A percentile compares a stretch with the other conserved stretches of the same genome.
phyloP scores from a whole-genome alignment of 805 yeast genomes.

The Yarrowia divulgata region DNA sequence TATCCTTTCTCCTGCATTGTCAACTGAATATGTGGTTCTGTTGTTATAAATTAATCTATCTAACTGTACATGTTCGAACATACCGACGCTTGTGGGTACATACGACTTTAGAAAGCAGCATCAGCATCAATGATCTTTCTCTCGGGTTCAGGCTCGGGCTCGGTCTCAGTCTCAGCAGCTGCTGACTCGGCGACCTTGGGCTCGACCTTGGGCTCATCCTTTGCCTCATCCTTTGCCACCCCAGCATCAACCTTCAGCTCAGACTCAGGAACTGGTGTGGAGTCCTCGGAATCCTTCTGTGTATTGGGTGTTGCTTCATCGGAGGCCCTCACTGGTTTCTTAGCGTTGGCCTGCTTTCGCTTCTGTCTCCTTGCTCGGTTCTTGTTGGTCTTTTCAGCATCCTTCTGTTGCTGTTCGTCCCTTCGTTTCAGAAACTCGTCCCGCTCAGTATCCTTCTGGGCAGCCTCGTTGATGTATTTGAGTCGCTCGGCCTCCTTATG shows the following conservation, averaged over 20 bases:
- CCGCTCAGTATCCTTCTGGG: constrained; percentile 43
- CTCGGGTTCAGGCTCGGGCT: constrained; percentile 10
- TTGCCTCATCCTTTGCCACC: constrained; percentile 5
- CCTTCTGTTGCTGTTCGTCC: constrained; percentile 41
- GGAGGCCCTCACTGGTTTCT: not conserved
- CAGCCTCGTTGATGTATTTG: constrained; percentile 44
- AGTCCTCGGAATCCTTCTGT: not conserved
- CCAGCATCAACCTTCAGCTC: not conserved
- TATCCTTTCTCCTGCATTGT: constrained; percentile 4
- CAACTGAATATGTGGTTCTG: not conserved
- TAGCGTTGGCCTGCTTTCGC: constrained; percentile 38
- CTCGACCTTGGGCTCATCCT: not conserved
- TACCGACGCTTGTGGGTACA: too few species aligned
- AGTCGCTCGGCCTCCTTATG: constrained; percentile 48
- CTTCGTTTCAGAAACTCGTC: constrained; percentile 46
- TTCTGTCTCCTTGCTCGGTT: constrained; percentile 42
- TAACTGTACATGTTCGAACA: not conserved
- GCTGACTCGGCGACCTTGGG: not conserved
- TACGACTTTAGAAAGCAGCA: constrained; percentile 7
- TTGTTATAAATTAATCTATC: constrained; percentile 6
- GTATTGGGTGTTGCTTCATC: constrained; percentile 33
- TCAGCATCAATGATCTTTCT: constrained; percentile 24
- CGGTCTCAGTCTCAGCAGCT: not conserved
- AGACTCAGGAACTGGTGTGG: not conserved
- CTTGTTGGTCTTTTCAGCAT: constrained; percentile 47